Percentiles rank a stretch among this genome's conserved stretches.
Evolutionary conservation across 345 rosid species (phyloP).

Genomic region (Hibiscus trionum): DNA sequence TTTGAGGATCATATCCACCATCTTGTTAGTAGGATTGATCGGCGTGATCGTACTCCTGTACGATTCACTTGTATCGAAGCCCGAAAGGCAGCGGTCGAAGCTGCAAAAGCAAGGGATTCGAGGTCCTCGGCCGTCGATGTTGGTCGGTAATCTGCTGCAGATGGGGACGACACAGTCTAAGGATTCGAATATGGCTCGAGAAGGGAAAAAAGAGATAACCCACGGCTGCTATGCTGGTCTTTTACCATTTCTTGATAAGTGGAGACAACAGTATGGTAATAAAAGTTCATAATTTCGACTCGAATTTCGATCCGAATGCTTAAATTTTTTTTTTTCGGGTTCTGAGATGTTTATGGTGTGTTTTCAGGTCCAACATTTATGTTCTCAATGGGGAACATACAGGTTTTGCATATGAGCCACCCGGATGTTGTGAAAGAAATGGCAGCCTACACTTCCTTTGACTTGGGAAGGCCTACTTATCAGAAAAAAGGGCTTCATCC

Average conservation of each 20-base stretch:
- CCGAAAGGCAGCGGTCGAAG: conserved; percentile 20
- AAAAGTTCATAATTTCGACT: not conserved
- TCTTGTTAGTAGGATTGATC: not conserved
- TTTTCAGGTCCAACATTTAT: conserved; percentile 16
- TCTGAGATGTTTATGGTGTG: not conserved
- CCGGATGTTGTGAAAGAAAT: conserved; percentile 23
- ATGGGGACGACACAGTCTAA: conserved; percentile 15
- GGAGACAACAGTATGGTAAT: conserved; percentile 30
- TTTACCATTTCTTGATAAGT: conserved; percentile 25
- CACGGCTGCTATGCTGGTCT: conserved; percentile 22
- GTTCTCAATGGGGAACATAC: conserved; percentile 17
- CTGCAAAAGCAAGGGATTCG: conserved; percentile 32
- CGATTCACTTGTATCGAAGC: conserved; percentile 10
- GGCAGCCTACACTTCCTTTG: conserved; percentile 15
- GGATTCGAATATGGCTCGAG: not conserved
- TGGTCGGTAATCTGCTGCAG: conserved; percentile 34
- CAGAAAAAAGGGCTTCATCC: conserved; percentile 14
- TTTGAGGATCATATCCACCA: not conserved
- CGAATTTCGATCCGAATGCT: not conserved
- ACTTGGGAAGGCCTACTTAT: conserved; percentile 26
- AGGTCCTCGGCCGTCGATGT: conserved; percentile 27
- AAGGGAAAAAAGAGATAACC: not conserved
- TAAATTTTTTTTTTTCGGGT: not conserved
- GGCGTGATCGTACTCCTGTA: not conserved
- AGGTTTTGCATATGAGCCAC: conserved; percentile 13